Evolutionary conservation across 176 grass and related monocot genomes (phyloP).

Genomic region (Olyra latifolia): DNA sequence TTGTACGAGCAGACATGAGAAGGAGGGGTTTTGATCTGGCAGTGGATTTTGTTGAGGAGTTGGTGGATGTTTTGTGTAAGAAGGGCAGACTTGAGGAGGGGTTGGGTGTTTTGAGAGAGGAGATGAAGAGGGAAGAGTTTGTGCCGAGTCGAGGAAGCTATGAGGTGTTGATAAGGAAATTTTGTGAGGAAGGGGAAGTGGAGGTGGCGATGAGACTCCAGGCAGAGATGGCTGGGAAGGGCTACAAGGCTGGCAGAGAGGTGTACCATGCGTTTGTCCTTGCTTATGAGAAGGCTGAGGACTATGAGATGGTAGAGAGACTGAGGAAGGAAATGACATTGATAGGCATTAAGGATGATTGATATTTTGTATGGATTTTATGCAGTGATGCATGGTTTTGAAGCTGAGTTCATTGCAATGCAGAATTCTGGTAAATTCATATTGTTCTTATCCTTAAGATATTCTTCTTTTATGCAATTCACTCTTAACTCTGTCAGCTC

Average conservation of each 20-base stretch:
- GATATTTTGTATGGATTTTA: slow-evolving; percentile 4
- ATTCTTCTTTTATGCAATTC: background rate
- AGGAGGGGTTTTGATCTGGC: slow-evolving; percentile 56
- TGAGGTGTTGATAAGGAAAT: slow-evolving; percentile 37
- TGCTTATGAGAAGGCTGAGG: slow-evolving; percentile 40
- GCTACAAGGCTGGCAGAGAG: slow-evolving; percentile 41
- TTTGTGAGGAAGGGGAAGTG: slow-evolving; percentile 53
- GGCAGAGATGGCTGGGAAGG: slow-evolving; percentile 71
- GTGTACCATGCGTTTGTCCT: slow-evolving; percentile 48
- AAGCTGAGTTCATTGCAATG: background rate
- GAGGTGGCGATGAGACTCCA: slow-evolving; percentile 63
- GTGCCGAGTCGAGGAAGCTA: slow-evolving; percentile 40
- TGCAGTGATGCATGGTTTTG: background rate
- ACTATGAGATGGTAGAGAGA: slow-evolving; percentile 48
- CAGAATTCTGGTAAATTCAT: slow-evolving; percentile 24
- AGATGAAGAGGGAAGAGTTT: slow-evolving; percentile 63
- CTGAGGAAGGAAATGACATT: slow-evolving; percentile 55
- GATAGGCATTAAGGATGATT: slow-evolving; percentile 18
- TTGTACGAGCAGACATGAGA: slow-evolving; percentile 54
- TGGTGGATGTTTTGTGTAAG: slow-evolving; percentile 49
- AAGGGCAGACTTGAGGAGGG: slow-evolving; percentile 42
- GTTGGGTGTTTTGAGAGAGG: slow-evolving; percentile 51
- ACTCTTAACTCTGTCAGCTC: background rate
- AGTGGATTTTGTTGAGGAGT: slow-evolving; percentile 33
- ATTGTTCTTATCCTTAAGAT: background rate